These are phyloP conservation scores for Salix exigua DNA, from an alignment of 345 rosid genomes.

Conservation along the genomic window DNA sequence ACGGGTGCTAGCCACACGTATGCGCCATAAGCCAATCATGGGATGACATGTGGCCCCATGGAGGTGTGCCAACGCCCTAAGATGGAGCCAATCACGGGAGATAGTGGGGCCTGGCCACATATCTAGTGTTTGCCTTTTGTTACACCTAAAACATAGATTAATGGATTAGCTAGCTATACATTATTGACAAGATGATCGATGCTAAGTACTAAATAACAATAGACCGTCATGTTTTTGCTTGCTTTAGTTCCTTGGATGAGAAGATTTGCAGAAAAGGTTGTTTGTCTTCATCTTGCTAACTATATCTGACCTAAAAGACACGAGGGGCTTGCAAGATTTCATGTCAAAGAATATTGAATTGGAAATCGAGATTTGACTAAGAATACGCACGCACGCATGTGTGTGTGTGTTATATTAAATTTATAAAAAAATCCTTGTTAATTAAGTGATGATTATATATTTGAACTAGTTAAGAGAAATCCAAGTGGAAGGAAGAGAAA, in stretches of 20 bases:
- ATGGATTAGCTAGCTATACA: neutral
- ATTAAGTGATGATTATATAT: constrained; percentile 3
- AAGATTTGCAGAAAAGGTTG: constrained; percentile 37
- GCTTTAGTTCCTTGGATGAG: constrained; percentile 5
- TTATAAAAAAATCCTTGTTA: neutral
- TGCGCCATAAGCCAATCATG: constrained; percentile 22
- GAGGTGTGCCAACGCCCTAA: neutral
- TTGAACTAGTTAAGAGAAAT: neutral
- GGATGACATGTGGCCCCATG: constrained; percentile 3
- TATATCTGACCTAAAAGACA: constrained; percentile 15
- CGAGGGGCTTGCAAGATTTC: neutral
- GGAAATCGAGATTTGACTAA: neutral
- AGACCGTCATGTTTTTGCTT: constrained; percentile 3
- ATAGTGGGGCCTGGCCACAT: constrained; percentile 9
- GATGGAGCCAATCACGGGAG: constrained; percentile 35
- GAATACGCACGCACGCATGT: constrained; percentile 8
- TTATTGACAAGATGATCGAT: constrained; percentile 26
- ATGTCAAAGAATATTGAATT: neutral
- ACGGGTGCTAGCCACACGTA: constrained; percentile 28
- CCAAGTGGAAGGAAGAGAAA: neutral
- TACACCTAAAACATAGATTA: constrained; percentile 9
- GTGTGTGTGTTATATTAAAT: constrained; percentile 9
- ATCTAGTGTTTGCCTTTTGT: neutral
- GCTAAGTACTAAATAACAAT: constrained; percentile 3
- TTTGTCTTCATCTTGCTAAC: constrained; percentile 32